A percentile compares a stretch with the other conserved stretches of the same genome.
These are phyloP conservation scores for Fusarium citri DNA, from an alignment of 2,329 filamentous ascomycete genomes.

Conservation along the genomic window DNA sequence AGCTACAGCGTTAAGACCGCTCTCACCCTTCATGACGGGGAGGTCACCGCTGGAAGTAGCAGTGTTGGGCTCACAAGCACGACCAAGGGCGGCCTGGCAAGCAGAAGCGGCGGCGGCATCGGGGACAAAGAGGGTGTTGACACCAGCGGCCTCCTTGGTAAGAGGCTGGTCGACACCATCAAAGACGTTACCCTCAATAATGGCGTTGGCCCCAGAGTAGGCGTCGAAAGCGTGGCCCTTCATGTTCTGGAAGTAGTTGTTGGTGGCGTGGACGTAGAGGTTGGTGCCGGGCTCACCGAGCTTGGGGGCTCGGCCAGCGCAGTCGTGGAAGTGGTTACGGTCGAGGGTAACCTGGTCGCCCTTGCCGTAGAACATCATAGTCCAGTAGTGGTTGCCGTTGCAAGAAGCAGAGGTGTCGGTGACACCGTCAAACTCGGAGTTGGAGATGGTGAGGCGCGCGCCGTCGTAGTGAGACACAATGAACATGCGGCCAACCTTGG, in stretches of 20 bases:
- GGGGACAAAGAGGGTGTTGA: constrained; percentile 35
- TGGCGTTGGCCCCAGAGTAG: constrained; percentile 50
- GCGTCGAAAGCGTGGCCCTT: constrained; percentile 63
- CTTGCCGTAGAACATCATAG: constrained; percentile 48
- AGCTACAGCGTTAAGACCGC: constrained; percentile 31
- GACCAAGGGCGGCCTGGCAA: constrained; percentile 39
- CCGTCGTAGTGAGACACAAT: constrained; percentile 52
- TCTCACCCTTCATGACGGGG: constrained; percentile 35
- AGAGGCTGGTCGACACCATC: constrained; percentile 49
- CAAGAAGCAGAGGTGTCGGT: constrained; percentile 48
- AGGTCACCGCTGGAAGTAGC: constrained; percentile 41
- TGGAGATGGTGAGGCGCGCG: constrained; percentile 52
- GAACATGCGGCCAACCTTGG: constrained; percentile 56
- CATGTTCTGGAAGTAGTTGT: constrained; percentile 48
- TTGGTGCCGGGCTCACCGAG: constrained; percentile 45
- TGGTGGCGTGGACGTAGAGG: constrained; percentile 43
- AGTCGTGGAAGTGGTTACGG: constrained; percentile 46
- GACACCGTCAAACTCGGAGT: constrained; percentile 55
- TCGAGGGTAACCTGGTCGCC: constrained; percentile 44
- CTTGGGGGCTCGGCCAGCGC: constrained; percentile 47
- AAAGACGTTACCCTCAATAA: constrained; percentile 48
- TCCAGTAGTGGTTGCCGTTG: constrained; percentile 51
- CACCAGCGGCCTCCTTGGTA: constrained; percentile 44
- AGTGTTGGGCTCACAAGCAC: constrained; percentile 40
- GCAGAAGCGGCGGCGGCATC: constrained; percentile 32